Evolutionary conservation across 257 asterid genomes (phyloP).

Genomic region (Misopates orontium): DNA sequence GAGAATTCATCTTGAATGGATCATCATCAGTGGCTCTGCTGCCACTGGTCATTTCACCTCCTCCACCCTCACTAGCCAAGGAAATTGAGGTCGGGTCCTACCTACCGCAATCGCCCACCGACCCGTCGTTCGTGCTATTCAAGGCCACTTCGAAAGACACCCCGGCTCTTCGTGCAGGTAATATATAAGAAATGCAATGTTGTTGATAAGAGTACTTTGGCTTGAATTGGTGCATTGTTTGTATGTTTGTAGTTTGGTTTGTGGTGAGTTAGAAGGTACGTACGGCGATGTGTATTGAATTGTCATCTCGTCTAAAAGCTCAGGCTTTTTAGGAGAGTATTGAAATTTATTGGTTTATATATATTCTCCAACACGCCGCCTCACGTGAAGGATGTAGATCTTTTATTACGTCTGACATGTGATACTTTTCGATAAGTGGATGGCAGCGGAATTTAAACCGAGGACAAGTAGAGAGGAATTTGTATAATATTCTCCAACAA

Average conservation of each 20-base stretch:
- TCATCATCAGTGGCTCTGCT: slow-evolving; percentile 48
- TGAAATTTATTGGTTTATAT: too few relatives aligned
- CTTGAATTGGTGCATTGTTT: background rate
- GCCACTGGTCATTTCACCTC: slow-evolving; percentile 44
- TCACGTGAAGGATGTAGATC: too few relatives aligned
- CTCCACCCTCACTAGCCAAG: slow-evolving; percentile 57
- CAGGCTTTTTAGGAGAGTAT: too few relatives aligned
- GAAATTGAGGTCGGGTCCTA: slow-evolving; percentile 87
- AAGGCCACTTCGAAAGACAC: slow-evolving; percentile 83
- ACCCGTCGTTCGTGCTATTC: slow-evolving; percentile 86
- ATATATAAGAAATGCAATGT: background rate
- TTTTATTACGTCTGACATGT: too few relatives aligned
- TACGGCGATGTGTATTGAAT: too few relatives aligned
- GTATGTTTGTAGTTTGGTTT: background rate
- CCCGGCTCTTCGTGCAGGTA: slow-evolving; percentile 99
- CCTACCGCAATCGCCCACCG: slow-evolving; percentile 68
- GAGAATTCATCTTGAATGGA: slow-evolving; percentile 62
- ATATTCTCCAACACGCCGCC: too few relatives aligned
- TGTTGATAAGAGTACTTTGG: background rate
- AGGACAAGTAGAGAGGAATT: too few relatives aligned
- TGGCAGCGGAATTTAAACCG: too few relatives aligned
- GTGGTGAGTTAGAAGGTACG: background rate
- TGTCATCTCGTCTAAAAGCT: too few relatives aligned
- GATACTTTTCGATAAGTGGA: too few relatives aligned
- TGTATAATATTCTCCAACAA: too few relatives aligned